Evolutionary conservation across 768 basidiomycete genomes (phyloP).

Genomic region (Amanita phalloides): DNA sequence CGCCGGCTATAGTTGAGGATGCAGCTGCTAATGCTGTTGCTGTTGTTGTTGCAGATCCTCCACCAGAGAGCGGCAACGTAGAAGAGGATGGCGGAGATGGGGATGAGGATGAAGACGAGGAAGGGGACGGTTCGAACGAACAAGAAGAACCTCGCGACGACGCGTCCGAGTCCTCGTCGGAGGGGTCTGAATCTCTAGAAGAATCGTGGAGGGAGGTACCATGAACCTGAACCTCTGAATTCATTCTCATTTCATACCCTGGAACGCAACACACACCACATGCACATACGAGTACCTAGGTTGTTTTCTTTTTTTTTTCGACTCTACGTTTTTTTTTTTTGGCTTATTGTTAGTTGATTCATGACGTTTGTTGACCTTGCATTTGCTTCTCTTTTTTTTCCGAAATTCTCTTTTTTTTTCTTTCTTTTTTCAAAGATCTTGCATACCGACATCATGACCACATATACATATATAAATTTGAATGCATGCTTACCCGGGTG

Average conservation of each 20-base stretch:
- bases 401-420: too few species aligned
- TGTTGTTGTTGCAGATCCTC: too few species aligned
- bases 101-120: too few species aligned
- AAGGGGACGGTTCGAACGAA: slow-evolving; percentile 16
- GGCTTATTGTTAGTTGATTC: neutral
- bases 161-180: slow-evolving; percentile 13
- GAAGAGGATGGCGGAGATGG: too few species aligned
- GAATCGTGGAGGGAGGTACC: slow-evolving; percentile 2
- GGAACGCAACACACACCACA: neutral
- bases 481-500: too few species aligned
- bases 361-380: too few species aligned
- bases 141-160: slow-evolving; percentile 12
- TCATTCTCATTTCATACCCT: neutral
- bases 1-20: neutral
- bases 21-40: neutral
- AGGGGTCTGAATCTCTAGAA: slow-evolving; percentile 1
- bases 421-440: too few species aligned
- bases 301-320: neutral
- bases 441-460: too few species aligned
- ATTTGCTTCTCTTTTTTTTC: too few species aligned
- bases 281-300: neutral
- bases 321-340: too few species aligned
- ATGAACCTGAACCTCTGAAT: neutral
- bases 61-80: too few species aligned
- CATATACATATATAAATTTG: too few species aligned